A percentile compares a stretch with the other conserved stretches of the same genome.
Conservation (phyloP, 2,329 filamentous ascomycete species). For the Pseudocercospora pini-densiflorae region DNA sequence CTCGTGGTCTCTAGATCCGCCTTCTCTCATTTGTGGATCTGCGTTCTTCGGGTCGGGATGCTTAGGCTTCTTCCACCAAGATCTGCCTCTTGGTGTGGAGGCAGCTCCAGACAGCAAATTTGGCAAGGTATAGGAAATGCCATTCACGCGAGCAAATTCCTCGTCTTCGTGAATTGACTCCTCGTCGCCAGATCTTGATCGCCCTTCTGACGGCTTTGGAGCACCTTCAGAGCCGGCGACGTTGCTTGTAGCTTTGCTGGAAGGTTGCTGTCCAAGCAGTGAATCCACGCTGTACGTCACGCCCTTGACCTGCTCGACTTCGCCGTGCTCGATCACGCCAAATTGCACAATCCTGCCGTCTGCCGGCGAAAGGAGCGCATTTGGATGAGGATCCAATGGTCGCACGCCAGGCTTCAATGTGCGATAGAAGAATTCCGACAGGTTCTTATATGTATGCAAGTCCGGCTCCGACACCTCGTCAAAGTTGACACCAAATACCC, state of each 20-base stretch:
- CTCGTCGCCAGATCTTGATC: constrained; percentile 46
- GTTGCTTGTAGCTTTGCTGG: constrained; percentile 51
- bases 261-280: constrained; percentile 67
- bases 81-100: constrained; percentile 22
- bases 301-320: constrained; percentile 98
- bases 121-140: constrained; percentile 92
- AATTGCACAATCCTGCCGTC: constrained; percentile 93
- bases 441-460: constrained; percentile 86
- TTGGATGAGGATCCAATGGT: constrained; percentile 79
- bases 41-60: constrained; percentile 24
- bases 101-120: constrained; percentile 76
- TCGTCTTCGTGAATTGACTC: constrained; percentile 79
- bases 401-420: constrained; percentile 86
- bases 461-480: constrained; percentile 87
- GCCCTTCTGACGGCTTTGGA: constrained; percentile 38
- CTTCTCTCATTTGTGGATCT: constrained; percentile 25
- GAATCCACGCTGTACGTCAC: constrained; percentile 98
- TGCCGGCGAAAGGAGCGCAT: constrained; percentile 82
- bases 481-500: constrained; percentile 88
- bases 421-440: constrained; percentile 97
- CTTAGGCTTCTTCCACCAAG: constrained; percentile 39
- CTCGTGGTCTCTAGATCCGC: constrained; percentile 9
- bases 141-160: constrained; percentile 92
- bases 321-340: constrained; percentile 86
- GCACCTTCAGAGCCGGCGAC: constrained; percentile 43